Conservation (phyloP, 495 filamentous ascomycete genomes). For the Podospora bellae-mahoneyi region DNA sequence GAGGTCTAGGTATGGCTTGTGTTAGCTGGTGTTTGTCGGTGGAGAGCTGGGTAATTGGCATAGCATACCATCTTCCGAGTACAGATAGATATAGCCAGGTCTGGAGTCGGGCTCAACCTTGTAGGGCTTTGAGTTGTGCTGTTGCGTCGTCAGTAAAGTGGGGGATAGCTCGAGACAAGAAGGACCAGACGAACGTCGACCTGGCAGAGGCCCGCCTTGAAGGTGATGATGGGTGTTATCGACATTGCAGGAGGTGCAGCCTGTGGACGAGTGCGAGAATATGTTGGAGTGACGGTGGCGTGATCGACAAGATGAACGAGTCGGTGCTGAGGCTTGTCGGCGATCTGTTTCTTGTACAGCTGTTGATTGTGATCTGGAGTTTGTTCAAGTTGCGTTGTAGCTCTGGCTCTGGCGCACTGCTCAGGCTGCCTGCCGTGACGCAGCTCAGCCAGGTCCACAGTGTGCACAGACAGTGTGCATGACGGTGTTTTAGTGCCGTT, state of each 20-base stretch:
- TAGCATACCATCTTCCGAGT: conserved; percentile 79
- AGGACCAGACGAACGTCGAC: conserved; percentile 62
- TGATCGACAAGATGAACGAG: background rate
- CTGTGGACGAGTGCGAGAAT: background rate
- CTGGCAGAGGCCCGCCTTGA: conserved; percentile 93
- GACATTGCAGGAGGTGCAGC: conserved; percentile 56
- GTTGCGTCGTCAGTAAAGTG: conserved; percentile 26
- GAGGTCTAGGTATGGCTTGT: conserved; percentile 55
- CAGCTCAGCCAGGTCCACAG: background rate
- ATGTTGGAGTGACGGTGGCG: background rate
- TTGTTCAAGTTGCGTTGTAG: background rate
- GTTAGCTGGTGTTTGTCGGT: conserved; percentile 22
- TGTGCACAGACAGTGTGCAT: background rate
- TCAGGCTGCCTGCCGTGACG: conserved; percentile 6
- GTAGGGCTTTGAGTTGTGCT: conserved; percentile 59
- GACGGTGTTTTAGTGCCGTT: background rate
- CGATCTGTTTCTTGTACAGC: background rate
- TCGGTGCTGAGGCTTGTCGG: background rate
- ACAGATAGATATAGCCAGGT: conserved; percentile 90
- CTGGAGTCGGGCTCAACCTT: conserved; percentile 65
- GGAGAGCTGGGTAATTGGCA: background rate
- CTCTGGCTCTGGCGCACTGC: background rate
- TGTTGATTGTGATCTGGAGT: background rate
- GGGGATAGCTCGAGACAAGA: conserved; percentile 4
- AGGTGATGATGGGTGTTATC: conserved; percentile 81